Evolutionary conservation across 192 early-diverging fungal species (phyloP).

Genomic region (Coemansia sp.): DNA sequence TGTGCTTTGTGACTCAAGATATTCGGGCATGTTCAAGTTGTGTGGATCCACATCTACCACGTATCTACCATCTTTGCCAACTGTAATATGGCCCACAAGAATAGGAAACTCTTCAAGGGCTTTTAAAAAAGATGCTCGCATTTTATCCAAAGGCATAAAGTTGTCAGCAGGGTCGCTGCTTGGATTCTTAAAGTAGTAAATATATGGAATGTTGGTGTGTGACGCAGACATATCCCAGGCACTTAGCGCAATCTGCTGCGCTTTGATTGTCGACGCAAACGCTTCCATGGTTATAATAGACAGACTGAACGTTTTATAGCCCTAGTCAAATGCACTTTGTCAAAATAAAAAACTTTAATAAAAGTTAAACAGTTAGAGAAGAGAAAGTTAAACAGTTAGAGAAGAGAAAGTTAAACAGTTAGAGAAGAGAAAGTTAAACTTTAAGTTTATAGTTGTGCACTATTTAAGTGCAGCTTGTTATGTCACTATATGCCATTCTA

Average conservation of each 20-base stretch:
- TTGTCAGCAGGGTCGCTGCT: neutral
- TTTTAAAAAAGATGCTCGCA: conserved; percentile 18
- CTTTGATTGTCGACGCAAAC: neutral
- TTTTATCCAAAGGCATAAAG: conserved; percentile 17
- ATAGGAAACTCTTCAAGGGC: conserved; percentile 24
- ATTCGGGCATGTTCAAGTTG: conserved; percentile 31
- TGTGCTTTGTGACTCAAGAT: conserved; percentile 7
- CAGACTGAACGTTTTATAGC: no score
- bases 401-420: no score
- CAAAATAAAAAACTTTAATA: no score
- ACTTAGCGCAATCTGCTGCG: conserved; percentile 15
- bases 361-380: no score
- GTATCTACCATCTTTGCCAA: neutral
- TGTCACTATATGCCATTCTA: no score
- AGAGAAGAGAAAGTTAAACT: no score
- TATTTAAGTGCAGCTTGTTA: no score
- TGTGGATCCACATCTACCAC: conserved; percentile 2
- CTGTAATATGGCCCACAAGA: conserved; percentile 12
- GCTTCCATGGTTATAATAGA: conserved; percentile 5
- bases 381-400: no score
- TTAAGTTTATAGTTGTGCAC: no score
- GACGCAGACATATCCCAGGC: conserved; percentile 11
- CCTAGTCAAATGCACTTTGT: no score
- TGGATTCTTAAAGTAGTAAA: conserved; percentile 20
- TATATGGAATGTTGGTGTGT: conserved; percentile 12